phyloP scores from a whole-genome alignment of 441 rosid genomes.

The Pelargonium citronellum region DNA sequence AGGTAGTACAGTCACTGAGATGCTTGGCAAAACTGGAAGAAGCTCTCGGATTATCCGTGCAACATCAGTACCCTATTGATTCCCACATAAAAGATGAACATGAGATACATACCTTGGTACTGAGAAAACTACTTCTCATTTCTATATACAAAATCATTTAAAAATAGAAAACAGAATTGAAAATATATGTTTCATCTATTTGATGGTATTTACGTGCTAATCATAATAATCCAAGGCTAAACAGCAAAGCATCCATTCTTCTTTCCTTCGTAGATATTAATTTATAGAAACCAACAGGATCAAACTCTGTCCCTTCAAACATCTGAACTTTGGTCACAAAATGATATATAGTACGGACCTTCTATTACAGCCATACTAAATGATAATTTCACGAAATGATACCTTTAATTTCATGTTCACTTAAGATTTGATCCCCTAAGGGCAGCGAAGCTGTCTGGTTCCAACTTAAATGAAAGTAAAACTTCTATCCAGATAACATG shows the following conservation, averaged over 20 bases:
- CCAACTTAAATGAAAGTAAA: not conserved
- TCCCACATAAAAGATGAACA: not conserved
- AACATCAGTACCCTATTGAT: conserved; percentile 49
- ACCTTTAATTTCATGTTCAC: not conserved
- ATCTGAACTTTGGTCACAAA: not conserved
- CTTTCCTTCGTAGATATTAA: not conserved
- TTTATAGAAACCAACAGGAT: not conserved
- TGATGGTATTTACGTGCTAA: not conserved
- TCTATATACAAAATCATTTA: not conserved
- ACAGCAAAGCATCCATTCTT: not conserved
- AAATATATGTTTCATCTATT: not conserved
- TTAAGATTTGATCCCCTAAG: not conserved
- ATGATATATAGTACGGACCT: not conserved
- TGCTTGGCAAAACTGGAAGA: conserved; percentile 80
- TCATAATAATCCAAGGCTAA: not conserved
- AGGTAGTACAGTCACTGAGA: conserved; percentile 69
- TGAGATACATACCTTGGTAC: not conserved
- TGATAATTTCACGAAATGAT: not conserved
- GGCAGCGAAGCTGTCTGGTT: not conserved
- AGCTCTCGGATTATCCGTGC: conserved; percentile 52
- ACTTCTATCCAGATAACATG: not conserved
- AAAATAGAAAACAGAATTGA: not conserved
- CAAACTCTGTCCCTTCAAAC: not conserved
- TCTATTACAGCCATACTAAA: not conserved
- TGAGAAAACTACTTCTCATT: not conserved